Base-by-base conservation (phyloP, 202 grass and related monocot genomes). In the Schoenoplectus triqueter region DNA sequence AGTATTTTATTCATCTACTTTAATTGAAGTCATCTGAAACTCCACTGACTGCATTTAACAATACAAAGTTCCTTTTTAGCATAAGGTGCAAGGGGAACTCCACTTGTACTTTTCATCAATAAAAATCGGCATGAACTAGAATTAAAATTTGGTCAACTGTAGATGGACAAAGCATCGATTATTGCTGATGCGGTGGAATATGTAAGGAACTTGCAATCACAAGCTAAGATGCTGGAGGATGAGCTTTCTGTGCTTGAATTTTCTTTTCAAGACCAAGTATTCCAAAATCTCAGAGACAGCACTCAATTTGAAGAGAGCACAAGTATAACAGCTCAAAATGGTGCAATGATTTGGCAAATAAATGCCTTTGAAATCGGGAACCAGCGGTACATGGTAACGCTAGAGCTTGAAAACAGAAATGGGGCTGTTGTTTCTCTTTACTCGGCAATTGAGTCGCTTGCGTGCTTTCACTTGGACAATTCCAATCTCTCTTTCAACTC, bases 141-240 rank as follows among this genome's bases (percentile, higher is more conserved):
- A 41, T 40, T 1, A 77, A 78, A 59, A 17, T 8, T 54, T 78
- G 21, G 4, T n/a, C 10, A 69, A 67, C 40, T 61, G 87, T 80
- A 95, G 94, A 94, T 97, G 94, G 94, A 97, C 88, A 97, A 97
- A 90, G 87, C 88, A 7, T 97, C 92, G 2, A 97, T 97, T 69
- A 90, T 97, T 84, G 94, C 87, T 45, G 94, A 97, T 82, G 94
- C 92, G 0, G 88, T 94, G 64, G 77, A 22, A 51, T 95, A 98
- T 78, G 91, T 98, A 42, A 92, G 74, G 79, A 84, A 89, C 57
- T 82, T 95, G 66, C 89, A 93, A 81, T 76, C 81, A 14, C 88
- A 89, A 69, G 91, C 91, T 7, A 88, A 70, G 50, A 90, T 90
- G 47, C 86, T 98, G 48, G 86, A 82, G 82, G 71, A 89, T 48